These are phyloP conservation scores for Neonothopanus nambi DNA, from an alignment of 1,284 basidiomycete species.

Conservation along the genomic window DNA sequence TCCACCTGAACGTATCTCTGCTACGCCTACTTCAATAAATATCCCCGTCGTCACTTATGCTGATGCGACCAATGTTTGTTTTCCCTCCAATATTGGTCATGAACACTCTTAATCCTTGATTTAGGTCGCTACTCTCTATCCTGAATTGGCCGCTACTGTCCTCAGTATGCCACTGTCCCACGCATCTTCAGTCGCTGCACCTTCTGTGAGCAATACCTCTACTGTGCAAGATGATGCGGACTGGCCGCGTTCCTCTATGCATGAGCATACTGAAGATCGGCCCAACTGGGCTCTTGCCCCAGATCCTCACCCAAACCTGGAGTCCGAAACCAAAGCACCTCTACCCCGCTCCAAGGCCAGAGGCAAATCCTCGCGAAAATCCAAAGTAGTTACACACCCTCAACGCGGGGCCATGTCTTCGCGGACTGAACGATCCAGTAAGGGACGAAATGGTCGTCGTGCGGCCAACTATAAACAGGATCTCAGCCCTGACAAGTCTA, in stretches of 20 bases:
- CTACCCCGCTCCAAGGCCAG: too few relatives aligned
- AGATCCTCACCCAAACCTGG: conserved; percentile 9
- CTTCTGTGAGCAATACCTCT: not conserved
- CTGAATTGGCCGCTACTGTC: conserved; percentile 33
- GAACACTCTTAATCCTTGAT: not conserved
- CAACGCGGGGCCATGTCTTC: too few relatives aligned
- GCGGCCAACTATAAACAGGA: too few relatives aligned
- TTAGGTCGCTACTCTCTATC: conserved; percentile 34
- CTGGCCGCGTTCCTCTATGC: not conserved
- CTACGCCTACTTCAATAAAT: not conserved
- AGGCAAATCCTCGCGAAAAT: too few relatives aligned
- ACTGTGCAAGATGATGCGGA: not conserved
- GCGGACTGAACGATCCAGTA: too few relatives aligned
- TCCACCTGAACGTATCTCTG: too few relatives aligned
- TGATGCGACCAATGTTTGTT: conserved; percentile 38
- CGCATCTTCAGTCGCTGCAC: not conserved
- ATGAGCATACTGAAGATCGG: conserved; percentile 26
- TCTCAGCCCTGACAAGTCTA: too few relatives aligned
- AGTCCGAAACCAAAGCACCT: too few relatives aligned
- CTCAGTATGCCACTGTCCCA: conserved; percentile 26
- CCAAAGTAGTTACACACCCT: too few relatives aligned
- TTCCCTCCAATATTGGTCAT: not conserved
- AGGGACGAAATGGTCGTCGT: too few relatives aligned
- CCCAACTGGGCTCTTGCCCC: conserved; percentile 38
- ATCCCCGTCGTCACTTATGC: conserved; percentile 26